Conservation (phyloP, 1,284 basidiomycete genomes). For the Microbotryum violaceum region DNA sequence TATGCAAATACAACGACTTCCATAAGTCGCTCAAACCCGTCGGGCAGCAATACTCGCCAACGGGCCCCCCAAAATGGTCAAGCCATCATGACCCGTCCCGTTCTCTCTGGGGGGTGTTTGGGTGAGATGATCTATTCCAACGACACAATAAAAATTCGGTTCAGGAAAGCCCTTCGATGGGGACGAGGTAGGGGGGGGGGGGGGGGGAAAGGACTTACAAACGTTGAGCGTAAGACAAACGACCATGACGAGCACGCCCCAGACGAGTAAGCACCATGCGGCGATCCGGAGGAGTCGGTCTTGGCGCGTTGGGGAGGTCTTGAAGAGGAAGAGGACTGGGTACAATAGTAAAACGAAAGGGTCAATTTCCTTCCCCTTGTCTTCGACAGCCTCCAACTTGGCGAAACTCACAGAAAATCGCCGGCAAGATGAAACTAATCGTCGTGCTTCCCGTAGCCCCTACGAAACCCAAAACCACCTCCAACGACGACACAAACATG, state of each 20-base stretch:
- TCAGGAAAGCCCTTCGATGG: no score
- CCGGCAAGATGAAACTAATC: constrained; percentile 94
- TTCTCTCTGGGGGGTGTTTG: no score
- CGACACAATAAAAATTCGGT: no score
- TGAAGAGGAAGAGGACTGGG: constrained; percentile 52
- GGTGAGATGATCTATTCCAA: no score
- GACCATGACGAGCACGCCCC: constrained; percentile 72
- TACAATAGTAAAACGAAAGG: no score
- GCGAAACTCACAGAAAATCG: constrained; percentile 56
- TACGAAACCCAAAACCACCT: constrained; percentile 80
- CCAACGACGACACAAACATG: constrained; percentile 72
- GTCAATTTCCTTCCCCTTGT: neutral
- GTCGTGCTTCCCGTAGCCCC: constrained; percentile 93
- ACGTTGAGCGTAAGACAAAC: constrained; percentile 53
- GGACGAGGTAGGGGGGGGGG: no score
- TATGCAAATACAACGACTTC: no score
- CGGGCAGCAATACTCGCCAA: no score
- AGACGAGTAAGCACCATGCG: constrained; percentile 61
- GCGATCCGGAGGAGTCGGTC: constrained; percentile 54
- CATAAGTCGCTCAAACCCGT: no score
- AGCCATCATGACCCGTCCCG: no score
- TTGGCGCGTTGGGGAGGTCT: constrained; percentile 49
- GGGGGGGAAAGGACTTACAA: constrained; percentile 1
- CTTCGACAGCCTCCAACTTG: neutral
- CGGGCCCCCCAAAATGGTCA: no score